Evolutionary conservation across 169 alveolate genomes (phyloP), one percentile per base, ranked within the genome.

Genomic region (Plasmodium sp.): DNA sequence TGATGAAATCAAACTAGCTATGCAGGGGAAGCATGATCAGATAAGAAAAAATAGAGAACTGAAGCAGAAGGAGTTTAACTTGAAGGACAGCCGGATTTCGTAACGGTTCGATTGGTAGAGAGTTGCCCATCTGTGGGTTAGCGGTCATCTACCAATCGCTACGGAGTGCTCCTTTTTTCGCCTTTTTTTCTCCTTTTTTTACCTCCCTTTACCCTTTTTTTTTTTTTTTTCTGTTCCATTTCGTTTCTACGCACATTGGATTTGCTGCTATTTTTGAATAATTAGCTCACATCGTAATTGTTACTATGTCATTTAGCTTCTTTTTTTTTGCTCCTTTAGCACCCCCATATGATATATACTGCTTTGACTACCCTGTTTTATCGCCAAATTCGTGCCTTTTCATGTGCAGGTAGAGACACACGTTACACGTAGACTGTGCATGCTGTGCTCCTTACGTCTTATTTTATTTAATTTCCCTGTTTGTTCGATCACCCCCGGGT

Each of bases 1-100:
- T 54, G 98, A 95, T 27, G 98, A 96, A 93, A 96, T 97, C 22
- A 85, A 81, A 71, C 84, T 93, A 51, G 98, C 97, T 45, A 86
- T 96, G 72, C 96, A 93, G 45, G 98, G 98, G 10, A 95, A 93
- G 77, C 48, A 84, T 83, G 93, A 85, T 22, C 96, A 95, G 74
- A 96, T 96, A 27, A 93, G 92, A 39, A 83, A 84, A 51, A 79
- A 74, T 22, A 48, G 90, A 48, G 92, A 92, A 84, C 56, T 72
- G 27, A 81, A 77, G 16, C 92, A 90, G 45, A 90, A 90, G 36
- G 94, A 90, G 36, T 90, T 34, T 54, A 90, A 81, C 54, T 90
- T 90, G 85, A 90, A 90, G 71, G 94, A 90, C 84, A 90, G 41
- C 22, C 80, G 94, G 73, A 43, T 90, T 80, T 79, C 94, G 2